A percentile compares a stretch with the other conserved stretches of the same genome.
phyloP scores from a whole-genome alignment of 2,329 filamentous ascomycete species.

The Fusarium nelsonii region DNA sequence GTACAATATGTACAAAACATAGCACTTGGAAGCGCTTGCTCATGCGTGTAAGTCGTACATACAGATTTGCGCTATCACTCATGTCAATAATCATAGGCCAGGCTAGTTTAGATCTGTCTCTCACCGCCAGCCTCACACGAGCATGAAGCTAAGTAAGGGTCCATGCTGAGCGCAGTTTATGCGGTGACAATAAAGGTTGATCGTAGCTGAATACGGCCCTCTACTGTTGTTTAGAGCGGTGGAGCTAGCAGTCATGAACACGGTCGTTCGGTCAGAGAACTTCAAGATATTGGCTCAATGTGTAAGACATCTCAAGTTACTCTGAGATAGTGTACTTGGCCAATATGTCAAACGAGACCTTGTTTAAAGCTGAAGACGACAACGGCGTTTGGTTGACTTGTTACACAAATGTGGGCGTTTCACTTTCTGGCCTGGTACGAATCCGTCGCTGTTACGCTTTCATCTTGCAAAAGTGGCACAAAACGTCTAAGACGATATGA shows the following conservation, averaged over 20 bases:
- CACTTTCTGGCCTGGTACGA: slow-evolving; percentile 8
- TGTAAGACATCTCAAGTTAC: slow-evolving; percentile 5
- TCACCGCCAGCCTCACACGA: slow-evolving; percentile 24
- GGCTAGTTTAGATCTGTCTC: not conserved
- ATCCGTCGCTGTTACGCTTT: not conserved
- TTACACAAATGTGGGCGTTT: slow-evolving; percentile 3
- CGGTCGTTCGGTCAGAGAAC: slow-evolving; percentile 11
- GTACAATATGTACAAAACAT: not conserved
- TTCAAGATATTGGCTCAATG: slow-evolving; percentile 1
- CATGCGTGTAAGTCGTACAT: slow-evolving; percentile 19
- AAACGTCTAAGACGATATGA: not conserved
- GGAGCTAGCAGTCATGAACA: slow-evolving; percentile 17
- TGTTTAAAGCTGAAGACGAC: not conserved
- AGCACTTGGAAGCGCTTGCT: not conserved
- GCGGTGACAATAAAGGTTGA: slow-evolving; percentile 22
- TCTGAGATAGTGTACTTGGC: slow-evolving; percentile 14
- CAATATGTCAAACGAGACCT: slow-evolving; percentile 2
- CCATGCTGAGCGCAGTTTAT: slow-evolving; percentile 16
- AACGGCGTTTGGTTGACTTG: not conserved
- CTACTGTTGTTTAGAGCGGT: not conserved
- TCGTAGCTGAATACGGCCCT: slow-evolving; percentile 22
- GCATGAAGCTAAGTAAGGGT: slow-evolving; percentile 15
- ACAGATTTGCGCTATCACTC: slow-evolving; percentile 4
- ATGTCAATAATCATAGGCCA: not conserved
- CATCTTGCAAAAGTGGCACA: slow-evolving; percentile 3